Conservation (phyloP, 1,284 basidiomycete species). For the Fomitiporia mediterranea region DNA sequence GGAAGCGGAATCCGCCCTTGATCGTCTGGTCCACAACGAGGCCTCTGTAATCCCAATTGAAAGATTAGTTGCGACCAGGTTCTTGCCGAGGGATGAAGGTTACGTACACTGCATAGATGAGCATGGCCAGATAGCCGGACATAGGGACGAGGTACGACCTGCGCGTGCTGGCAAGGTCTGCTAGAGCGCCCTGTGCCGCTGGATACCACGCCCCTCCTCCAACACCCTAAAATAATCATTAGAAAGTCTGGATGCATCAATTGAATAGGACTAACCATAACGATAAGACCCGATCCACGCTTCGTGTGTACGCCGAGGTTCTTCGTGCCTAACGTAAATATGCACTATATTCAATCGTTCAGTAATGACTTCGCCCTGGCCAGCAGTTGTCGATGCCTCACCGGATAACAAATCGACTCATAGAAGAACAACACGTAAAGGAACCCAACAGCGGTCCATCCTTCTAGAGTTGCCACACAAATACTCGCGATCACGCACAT, state of each 20-base stretch:
- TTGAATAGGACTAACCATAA: constrained; percentile 40
- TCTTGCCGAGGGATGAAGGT: neutral
- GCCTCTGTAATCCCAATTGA: constrained; percentile 35
- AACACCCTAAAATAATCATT: constrained; percentile 43
- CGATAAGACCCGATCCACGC: constrained; percentile 63
- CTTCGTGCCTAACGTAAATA: constrained; percentile 69
- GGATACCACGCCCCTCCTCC: constrained; percentile 77
- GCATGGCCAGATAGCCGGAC: constrained; percentile 56
- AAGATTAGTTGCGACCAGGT: neutral
- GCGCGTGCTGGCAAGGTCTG: constrained; percentile 48
- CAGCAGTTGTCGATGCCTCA: constrained; percentile 32
- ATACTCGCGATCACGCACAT: constrained; percentile 51
- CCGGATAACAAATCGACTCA: constrained; percentile 68
- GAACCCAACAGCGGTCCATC: constrained; percentile 54
- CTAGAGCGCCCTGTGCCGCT: constrained; percentile 63
- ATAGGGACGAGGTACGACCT: constrained; percentile 58
- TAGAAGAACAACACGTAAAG: constrained; percentile 74
- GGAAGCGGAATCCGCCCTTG: constrained; percentile 46
- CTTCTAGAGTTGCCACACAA: constrained; percentile 47
- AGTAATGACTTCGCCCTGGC: neutral
- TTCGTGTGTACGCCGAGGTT: constrained; percentile 69
- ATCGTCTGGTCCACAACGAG: constrained; percentile 47
- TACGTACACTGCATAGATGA: constrained; percentile 52
- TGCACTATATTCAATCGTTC: constrained; percentile 38
- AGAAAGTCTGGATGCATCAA: constrained; percentile 12